Evolutionary conservation across 2,329 filamentous ascomycete genomes (phyloP), one percentile per base, ranked within the genome.

Genomic region (Lasiodiplodia citricola): DNA sequence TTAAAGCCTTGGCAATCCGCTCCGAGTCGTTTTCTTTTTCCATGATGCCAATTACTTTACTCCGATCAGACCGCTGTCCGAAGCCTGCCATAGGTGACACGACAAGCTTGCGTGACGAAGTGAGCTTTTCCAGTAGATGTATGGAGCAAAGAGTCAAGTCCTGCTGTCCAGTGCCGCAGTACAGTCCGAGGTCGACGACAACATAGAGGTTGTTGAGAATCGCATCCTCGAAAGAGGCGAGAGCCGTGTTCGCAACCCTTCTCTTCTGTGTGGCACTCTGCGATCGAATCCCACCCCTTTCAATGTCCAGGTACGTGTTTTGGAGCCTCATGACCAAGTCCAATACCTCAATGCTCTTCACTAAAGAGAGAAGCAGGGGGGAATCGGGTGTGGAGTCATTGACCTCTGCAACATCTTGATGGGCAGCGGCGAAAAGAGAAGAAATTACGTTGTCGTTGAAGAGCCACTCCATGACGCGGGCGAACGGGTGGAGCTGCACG

Each of bases 381-480:
- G 95, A 97, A 72, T 94, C 91, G 1, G 91, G 88, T 4, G 89
- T 83, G 13, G 93, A 88, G 73, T 88, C 89, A 70, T 92, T 88
- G 51, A 97, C 87, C 69, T 92, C 90, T 8, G 86, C 84, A 18
- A 91, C 82, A 72, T 95, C 88, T 77, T 96, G 91, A 73, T 95
- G 92, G 37, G 96, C 88, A 13, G 91, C 88, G 68, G 88, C 86
- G 79, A 97, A 95, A 2, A 99, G 82, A 16, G 91, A 88, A 72
- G 87, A 88, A 74, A 97, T 88, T 25, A 97, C 92, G 72, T 91
- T 93, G 75, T 96, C 93, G 76, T 97, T 97, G 80, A 97, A 97
- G 80, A 99, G 88, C 94, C 96, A 98, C 77, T 99, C 96, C 92
- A 98, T 97, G 18, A 97, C 91, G 69, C 96, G 89, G 3, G 92